Base-by-base conservation (phyloP, 2,329 filamentous ascomycete genomes). In the Diaporthe humulicola region DNA sequence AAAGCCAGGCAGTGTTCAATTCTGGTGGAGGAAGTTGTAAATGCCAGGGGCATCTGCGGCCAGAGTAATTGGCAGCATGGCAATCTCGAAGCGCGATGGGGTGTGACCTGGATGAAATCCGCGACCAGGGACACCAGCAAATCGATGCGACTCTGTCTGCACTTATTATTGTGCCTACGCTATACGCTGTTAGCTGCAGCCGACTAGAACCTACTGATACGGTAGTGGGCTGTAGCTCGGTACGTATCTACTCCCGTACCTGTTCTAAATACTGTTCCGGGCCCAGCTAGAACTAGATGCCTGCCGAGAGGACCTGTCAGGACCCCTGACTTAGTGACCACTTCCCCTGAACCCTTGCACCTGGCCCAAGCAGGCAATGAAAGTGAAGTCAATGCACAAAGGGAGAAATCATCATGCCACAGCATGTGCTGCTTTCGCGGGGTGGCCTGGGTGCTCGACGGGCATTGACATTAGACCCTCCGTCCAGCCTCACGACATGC, bases 331-430 rank as follows among this genome's bases (percentile, higher is more conserved):
- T 64, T 72, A 72, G 70, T 36, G 57, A 58, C 57, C 38, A 25
- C 36, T 61, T 42, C 42, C 70, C 70, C 70, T 56, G 70, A 54
- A 72, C 36, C 70, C 70, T 72, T 72, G 70, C 57, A 54, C 70
- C 70, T 36, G 33, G 70, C 70, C 52, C 7, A 12, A 48, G 56
- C 42, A 54, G 42, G 42, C 48, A 30, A 54, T n/a, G 54, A 38
- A 64, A 71, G 25, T 54, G 33, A 54, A 69, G 64, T 69, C 64
- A 69, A 69, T 69, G 64, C 64, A 50, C 33, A 19, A 30, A 69
- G 48, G 64, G 64, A 69, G 48, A 48, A 48, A 30, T 69, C 64
- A 40, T 40, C 48, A 69, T 69, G 64, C 64, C 64, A 69, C 45
- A 54, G 64, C 30, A 50, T 69, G 33, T 30, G n/a, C 64, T 48